Evolutionary conservation across 2,329 filamentous ascomycete genomes (phyloP), one percentile per base, ranked within the genome.

Genomic region (Colletotrichum sp.): DNA sequence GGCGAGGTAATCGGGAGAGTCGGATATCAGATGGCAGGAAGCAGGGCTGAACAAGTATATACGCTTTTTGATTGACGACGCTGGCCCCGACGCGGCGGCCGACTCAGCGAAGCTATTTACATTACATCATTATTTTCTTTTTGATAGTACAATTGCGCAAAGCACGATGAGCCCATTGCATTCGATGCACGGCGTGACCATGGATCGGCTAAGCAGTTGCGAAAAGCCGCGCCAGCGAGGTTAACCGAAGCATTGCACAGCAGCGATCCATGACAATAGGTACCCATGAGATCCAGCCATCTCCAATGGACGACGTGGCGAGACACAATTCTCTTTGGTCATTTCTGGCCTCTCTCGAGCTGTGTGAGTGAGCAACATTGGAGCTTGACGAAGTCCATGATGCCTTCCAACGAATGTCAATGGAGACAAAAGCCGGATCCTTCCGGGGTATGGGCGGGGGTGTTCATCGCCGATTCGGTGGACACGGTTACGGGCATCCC

Each of bases 111-210:
- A 28, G 34, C 66, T 69, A 69, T 69, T 69, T 69, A 69, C 66
- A 69, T 69, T 69, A 69, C 52, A 69, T 60, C 24, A 69, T 69
- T 69, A 69, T 28, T 59, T 21, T 52, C 30, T 60, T 69, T 44
- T 24, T 69, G 66, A 39, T 69, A 15, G 66, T 69, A 60, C 66
- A 69, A 21, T 28, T 60, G 44, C 6, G 16, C 52, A 28, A 52
- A 49, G 52, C 66, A 65, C 39, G 28, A 34, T 39, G 28, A 49
- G 63, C 36, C 63, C 24, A 32, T 66, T 28, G 26, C 24, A 66
- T 30, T 49, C 18, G 39, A 52, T 66, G 63, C 63, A 52, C 63
- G 39, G 26, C 63, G 36, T 44, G 26, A n/a, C 18, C 16, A n/a
- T 30, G 28, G 6, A 30, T 59, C 24, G n/a, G 49, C 62, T 49